These are phyloP conservation scores for Nicotiana noctiflora DNA, from an alignment of 257 asterid species.

Conservation along the genomic window DNA sequence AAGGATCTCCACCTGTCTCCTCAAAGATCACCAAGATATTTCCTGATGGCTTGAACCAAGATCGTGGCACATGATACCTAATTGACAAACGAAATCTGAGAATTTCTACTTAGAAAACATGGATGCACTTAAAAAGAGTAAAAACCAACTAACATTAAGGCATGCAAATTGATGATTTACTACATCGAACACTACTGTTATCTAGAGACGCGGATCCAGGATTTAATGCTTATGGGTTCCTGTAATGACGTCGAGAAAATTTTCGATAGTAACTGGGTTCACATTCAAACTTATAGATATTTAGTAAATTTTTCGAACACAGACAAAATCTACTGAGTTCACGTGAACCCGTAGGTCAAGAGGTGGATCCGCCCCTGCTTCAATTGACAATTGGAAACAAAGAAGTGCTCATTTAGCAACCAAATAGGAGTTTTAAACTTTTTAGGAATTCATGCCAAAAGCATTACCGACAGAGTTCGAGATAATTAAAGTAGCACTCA, in stretches of 20 bases:
- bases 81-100: constrained; percentile 9
- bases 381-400: neutral
- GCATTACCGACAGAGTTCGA: neutral
- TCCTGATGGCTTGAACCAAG: constrained; percentile 90
- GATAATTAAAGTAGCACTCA: neutral
- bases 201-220: no score
- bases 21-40: constrained; percentile 74
- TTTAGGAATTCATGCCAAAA: neutral
- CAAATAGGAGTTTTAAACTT: neutral
- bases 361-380: neutral
- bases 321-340: no score
- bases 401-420: neutral
- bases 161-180: neutral
- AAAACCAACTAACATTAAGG: neutral
- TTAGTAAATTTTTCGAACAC: no score
- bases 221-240: no score
- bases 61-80: constrained; percentile 89
- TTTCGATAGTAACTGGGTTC: no score
- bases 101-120: neutral
- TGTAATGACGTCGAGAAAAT: no score
- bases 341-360: no score
- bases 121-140: neutral
- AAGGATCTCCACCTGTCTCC: constrained; percentile 85
- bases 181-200: neutral
- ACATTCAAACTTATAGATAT: no score